Percentiles rank a stretch among this genome's conserved stretches.
Evolutionary conservation across 805 yeast genomes (phyloP).

Genomic region (Pachysolen tannophilus): DNA sequence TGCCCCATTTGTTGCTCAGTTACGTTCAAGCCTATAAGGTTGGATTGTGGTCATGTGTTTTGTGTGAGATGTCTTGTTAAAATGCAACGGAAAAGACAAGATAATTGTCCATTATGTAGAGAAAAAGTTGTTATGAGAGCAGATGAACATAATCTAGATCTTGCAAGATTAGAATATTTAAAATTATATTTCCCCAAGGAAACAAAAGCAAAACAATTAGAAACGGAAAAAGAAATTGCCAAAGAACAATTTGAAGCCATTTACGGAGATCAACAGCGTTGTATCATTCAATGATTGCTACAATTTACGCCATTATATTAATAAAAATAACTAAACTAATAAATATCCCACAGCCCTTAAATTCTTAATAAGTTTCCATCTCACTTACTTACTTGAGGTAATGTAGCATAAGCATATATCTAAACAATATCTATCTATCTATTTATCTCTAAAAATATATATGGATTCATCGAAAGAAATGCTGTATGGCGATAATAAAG

Average conservation of each 20-base stretch:
- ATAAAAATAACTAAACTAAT: not conserved
- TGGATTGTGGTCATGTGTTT: conserved; percentile 59
- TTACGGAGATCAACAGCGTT: too few species aligned
- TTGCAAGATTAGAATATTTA: conserved; percentile 42
- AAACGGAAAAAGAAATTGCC: conserved; percentile 40
- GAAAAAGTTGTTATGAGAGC: conserved; percentile 48
- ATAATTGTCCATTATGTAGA: conserved; percentile 64
- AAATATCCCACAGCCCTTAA: not conserved
- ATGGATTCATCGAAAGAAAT: too few species aligned
- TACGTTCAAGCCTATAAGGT: conserved; percentile 64
- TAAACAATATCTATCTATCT: too few species aligned
- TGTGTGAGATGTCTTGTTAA: conserved; percentile 69
- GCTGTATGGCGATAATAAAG: conserved; percentile 23
- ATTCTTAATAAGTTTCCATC: too few species aligned
- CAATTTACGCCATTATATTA: too few species aligned
- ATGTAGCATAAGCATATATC: too few species aligned
- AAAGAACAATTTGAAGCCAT: conserved; percentile 30
- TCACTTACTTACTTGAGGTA: too few species aligned
- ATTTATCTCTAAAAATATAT: too few species aligned
- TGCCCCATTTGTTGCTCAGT: conserved; percentile 68
- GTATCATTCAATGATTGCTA: too few species aligned
- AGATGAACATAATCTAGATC: conserved; percentile 52
- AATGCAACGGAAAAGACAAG: conserved; percentile 48
- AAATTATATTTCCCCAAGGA: conserved; percentile 59
- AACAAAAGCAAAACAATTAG: conserved; percentile 51